Base-by-base conservation (phyloP, 805 yeast genomes). In the Saturnispora serradocipensis region DNA sequence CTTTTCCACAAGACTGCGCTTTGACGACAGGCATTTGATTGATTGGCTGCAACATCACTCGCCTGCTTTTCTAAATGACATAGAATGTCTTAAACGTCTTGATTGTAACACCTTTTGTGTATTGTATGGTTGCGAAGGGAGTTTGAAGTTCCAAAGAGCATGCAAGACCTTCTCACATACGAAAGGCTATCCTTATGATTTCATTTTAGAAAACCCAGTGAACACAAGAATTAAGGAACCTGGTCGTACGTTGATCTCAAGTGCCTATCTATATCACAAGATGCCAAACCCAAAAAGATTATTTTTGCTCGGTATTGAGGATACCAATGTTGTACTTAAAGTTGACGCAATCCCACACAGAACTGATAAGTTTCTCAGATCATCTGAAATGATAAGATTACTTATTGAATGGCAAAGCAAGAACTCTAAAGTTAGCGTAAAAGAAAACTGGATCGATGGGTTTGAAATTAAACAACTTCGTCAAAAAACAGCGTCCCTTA, bases 241-340 rank as follows among this genome's bases (percentile, higher is more conserved):
- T 11, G 68, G 69, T 1, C 58, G 75, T 34, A 50, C 59, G 4
- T 53, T 66, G 2, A 52, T 67, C 49, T 75, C 75, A 0, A 67
- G 67, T 0, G 59, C 62, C 18, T 72, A 69, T 54, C 52, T 74
- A 16, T 55, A 62, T 22, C 59, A 63, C 48, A 18, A 56, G 2
- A 64, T 68, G 27, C 65, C 71, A 0, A 55, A 60, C 1, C 72
- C 77, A 1, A 53, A 63, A 3, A 57, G 70, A 45, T 50, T 63
- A 2, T 51, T 50, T 27, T 38, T 61, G 20, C 9, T 54, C 18
- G 54, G 55, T 30, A 51, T 60, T 36, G 50, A 52, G 5, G 49
- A 54, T 10, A 45, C 45, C 5, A 44, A 48, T 50, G n/a, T 56
- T 20, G 48, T 61, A 40, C 53, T 69, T n/a, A 63, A 67, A 3